Conservation (phyloP, 2,329 filamentous ascomycete species). For the Pseudocercospora fijiensis region DNA sequence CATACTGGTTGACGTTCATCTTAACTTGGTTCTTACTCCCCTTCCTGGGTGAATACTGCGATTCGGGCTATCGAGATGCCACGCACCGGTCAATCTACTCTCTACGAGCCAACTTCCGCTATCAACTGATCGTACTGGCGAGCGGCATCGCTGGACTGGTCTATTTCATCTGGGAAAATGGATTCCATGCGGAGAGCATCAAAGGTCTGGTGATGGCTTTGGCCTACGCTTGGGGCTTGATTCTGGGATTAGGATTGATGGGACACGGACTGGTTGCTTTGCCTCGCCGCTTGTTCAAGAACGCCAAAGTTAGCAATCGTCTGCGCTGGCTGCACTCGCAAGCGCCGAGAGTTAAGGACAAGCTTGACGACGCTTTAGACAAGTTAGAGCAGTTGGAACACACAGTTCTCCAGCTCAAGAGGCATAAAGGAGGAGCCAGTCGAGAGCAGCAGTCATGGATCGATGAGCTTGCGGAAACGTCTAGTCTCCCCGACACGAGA, state of each 20-base stretch:
- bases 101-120: constrained; percentile 80
- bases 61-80: constrained; percentile 87
- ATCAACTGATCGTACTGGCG: constrained; percentile 76
- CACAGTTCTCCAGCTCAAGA: constrained; percentile 75
- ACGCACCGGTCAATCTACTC: constrained; percentile 80
- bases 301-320: constrained; percentile 72
- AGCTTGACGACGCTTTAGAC: constrained; percentile 78
- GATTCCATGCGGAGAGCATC: constrained; percentile 68
- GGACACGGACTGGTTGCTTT: constrained; percentile 93
- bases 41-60: constrained; percentile 88
- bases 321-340: constrained; percentile 73
- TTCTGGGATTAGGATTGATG: constrained; percentile 95
- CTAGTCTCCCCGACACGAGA: constrained; percentile 64
- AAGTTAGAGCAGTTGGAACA: constrained; percentile 77
- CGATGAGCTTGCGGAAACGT: constrained; percentile 81
- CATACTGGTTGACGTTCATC: constrained; percentile 95
- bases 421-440: constrained; percentile 76
- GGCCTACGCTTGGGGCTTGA: constrained; percentile 88
- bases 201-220: constrained; percentile 89
- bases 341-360: constrained; percentile 81
- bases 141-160: constrained; percentile 69
- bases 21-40: constrained; percentile 96
- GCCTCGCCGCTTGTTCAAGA: constrained; percentile 75
- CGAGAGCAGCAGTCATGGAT: constrained; percentile 87
- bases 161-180: constrained; percentile 79